phyloP scores from a whole-genome alignment of 495 filamentous ascomycete genomes.

The Aspergillus carlsbadensis region DNA sequence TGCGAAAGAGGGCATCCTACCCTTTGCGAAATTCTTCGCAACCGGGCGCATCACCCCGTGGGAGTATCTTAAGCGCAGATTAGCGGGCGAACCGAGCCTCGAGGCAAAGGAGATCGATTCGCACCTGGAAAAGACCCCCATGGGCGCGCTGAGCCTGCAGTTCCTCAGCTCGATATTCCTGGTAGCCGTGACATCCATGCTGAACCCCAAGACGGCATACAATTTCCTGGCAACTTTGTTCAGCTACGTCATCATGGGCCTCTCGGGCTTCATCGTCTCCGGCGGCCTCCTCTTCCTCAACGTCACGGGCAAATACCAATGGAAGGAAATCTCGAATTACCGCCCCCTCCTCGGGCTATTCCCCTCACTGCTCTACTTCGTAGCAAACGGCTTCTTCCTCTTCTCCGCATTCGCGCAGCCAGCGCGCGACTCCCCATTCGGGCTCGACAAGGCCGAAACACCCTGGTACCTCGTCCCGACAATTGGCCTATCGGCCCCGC shows the following conservation, averaged over 20 bases:
- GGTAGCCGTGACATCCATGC: background rate
- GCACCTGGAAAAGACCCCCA: background rate
- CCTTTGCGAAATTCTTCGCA: background rate
- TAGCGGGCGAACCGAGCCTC: background rate
- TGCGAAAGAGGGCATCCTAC: background rate
- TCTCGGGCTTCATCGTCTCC: background rate
- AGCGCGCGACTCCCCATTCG: background rate
- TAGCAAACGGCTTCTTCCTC: background rate
- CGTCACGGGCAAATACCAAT: too few species aligned
- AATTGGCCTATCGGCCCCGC: background rate
- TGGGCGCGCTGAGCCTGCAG: background rate
- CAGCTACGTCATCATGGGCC: constrained; percentile 3
- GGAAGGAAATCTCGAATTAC: too few species aligned
- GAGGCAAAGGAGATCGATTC: background rate
- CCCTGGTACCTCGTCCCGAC: background rate
- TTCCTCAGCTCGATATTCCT: constrained; percentile 1
- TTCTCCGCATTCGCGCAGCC: background rate
- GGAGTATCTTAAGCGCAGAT: background rate
- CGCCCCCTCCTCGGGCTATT: background rate
- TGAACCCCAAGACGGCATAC: background rate
- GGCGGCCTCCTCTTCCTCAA: background rate
- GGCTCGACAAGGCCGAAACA: background rate
- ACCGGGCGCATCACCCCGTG: background rate
- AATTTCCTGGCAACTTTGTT: background rate
- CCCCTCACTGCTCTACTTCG: background rate